These are phyloP conservation scores for Hypocrella siamensis DNA, from an alignment of 2,329 filamentous ascomycete genomes.

Conservation along the genomic window DNA sequence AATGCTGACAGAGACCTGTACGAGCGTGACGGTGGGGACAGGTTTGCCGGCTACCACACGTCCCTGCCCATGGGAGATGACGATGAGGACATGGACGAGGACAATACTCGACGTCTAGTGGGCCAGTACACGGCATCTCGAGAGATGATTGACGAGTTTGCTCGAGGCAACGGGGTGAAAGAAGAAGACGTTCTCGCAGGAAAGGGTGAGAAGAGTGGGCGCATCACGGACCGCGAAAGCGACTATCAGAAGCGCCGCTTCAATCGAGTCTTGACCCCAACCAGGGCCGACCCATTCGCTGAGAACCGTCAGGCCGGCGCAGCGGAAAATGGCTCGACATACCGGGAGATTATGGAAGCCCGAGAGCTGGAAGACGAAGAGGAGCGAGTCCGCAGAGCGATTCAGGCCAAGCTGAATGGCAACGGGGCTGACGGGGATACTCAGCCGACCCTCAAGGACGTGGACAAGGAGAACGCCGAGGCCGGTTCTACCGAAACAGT, in stretches of 20 bases:
- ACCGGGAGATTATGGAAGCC: slow-evolving; percentile 79
- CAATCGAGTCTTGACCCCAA: slow-evolving; percentile 73
- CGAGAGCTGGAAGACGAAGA: slow-evolving; percentile 90
- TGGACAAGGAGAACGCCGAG: slow-evolving; percentile 59
- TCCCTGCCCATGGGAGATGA: slow-evolving; percentile 68
- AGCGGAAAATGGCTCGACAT: slow-evolving; percentile 60
- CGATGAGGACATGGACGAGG: slow-evolving; percentile 65
- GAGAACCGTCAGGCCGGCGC: slow-evolving; percentile 54
- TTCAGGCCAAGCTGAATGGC: slow-evolving; percentile 55
- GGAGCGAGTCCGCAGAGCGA: slow-evolving; percentile 64
- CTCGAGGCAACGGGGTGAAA: slow-evolving; percentile 68
- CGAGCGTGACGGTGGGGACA: slow-evolving; percentile 61
- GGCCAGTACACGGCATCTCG: slow-evolving; percentile 92
- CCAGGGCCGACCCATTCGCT: slow-evolving; percentile 72
- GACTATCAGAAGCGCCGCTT: slow-evolving; percentile 96
- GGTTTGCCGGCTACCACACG: slow-evolving; percentile 80
- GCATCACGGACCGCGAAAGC: slow-evolving; percentile 84
- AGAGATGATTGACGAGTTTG: slow-evolving; percentile 88
- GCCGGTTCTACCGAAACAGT: slow-evolving; percentile 50
- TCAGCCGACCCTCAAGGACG: slow-evolving; percentile 58
- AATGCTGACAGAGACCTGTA: slow-evolving; percentile 81
- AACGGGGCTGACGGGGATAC: slow-evolving; percentile 48
- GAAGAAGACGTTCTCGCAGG: slow-evolving; percentile 82
- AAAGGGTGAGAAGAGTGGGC: slow-evolving; percentile 70
- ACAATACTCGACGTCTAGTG: slow-evolving; percentile 62